A percentile compares a stretch with the other conserved stretches of the same genome.
These are phyloP conservation scores for Cytidiella melzeri DNA, from an alignment of 768 basidiomycete species.

Conservation along the genomic window DNA sequence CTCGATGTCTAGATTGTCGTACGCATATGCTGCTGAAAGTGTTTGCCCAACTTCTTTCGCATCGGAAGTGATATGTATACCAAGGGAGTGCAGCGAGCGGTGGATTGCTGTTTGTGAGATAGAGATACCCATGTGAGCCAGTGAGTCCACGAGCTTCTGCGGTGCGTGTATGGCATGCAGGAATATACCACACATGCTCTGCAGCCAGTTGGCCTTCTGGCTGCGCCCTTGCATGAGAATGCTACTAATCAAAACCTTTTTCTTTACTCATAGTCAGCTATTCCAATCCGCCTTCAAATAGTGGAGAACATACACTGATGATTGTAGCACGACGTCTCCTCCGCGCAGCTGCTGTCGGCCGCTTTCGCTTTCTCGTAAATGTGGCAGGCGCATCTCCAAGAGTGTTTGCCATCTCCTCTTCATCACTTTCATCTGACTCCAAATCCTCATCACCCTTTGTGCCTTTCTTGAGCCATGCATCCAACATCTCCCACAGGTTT, in stretches of 20 bases:
- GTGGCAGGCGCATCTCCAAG: too few relatives aligned
- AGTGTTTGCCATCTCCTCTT: neutral
- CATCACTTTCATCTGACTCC: neutral
- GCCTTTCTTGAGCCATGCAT: neutral
- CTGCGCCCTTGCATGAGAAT: constrained; percentile 16
- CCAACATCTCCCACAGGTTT: neutral
- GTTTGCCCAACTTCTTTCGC: constrained; percentile 19
- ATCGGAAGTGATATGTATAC: constrained; percentile 4
- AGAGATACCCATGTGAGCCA: constrained; percentile 18
- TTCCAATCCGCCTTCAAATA: too few relatives aligned
- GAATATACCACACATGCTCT: constrained; percentile 21
- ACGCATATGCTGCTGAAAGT: constrained; percentile 27
- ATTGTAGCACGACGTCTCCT: neutral
- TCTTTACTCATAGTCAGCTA: neutral
- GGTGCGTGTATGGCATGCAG: constrained; percentile 19
- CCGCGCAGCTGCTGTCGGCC: too few relatives aligned
- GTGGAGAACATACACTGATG: neutral
- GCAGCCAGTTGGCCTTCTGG: constrained; percentile 18
- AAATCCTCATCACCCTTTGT: neutral
- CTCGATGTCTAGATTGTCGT: constrained; percentile 40
- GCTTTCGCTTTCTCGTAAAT: too few relatives aligned
- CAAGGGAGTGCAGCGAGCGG: constrained; percentile 15
- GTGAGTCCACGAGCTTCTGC: constrained; percentile 20
- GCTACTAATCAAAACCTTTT: neutral
- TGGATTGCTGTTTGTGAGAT: constrained; percentile 18